phyloP scores from a whole-genome alignment of 2,329 filamentous ascomycete genomes.

The Beauveria sp. region DNA sequence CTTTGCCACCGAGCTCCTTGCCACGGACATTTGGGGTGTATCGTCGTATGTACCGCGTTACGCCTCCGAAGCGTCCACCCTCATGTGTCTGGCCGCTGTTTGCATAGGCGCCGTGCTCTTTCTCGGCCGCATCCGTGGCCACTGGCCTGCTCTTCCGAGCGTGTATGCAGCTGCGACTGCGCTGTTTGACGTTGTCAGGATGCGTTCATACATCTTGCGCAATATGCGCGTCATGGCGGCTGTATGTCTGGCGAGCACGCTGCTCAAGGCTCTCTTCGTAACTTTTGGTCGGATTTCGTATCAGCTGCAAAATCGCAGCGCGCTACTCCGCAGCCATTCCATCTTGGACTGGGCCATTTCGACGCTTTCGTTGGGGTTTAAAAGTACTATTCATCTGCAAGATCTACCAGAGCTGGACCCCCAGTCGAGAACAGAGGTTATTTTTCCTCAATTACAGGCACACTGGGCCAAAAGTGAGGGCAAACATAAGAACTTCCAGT shows the following conservation, averaged over 20 bases:
- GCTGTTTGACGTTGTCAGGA: background rate
- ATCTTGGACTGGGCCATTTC: background rate
- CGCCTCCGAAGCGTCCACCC: background rate
- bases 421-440: background rate
- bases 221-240: background rate
- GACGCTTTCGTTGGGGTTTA: background rate
- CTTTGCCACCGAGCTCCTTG: background rate
- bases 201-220: background rate
- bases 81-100: background rate
- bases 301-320: background rate
- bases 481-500: background rate
- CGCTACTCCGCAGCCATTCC: background rate
- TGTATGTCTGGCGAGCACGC: background rate
- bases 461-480: background rate
- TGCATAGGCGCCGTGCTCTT: background rate
- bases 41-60: background rate
- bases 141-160: background rate
- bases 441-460: background rate
- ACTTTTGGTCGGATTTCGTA: background rate
- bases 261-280: background rate
- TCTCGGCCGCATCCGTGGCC: background rate
- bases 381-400: background rate
- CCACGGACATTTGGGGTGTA: background rate
- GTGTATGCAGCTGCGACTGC: background rate
- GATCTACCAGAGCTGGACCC: background rate